These are phyloP conservation scores for Aspergillus brunneoviolaceus DNA, from an alignment of 2,329 filamentous ascomycete genomes.

Conservation along the genomic window DNA sequence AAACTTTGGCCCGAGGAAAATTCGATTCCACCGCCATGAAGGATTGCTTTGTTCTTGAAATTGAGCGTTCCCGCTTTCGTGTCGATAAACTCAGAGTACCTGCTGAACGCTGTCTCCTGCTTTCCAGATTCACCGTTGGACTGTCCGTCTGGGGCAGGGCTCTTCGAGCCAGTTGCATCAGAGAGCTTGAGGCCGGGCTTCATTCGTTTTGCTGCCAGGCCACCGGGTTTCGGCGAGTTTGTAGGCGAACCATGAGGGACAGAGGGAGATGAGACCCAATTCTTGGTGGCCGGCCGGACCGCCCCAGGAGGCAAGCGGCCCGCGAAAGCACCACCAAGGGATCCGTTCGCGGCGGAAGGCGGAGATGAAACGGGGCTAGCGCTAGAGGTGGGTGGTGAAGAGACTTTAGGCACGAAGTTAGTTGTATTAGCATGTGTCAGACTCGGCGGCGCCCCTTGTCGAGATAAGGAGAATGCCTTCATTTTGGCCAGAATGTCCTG, in stretches of 20 bases:
- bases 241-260: constrained; percentile 32
- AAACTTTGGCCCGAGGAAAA: constrained; percentile 89
- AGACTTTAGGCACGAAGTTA: constrained; percentile 29
- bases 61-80: constrained; percentile 86
- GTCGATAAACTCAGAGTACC: constrained; percentile 81
- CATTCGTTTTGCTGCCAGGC: constrained; percentile 48
- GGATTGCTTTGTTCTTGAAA: constrained; percentile 88
- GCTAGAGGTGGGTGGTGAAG: constrained; percentile 5
- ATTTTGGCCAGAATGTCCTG: constrained; percentile 68
- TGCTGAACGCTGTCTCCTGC: constrained; percentile 59
- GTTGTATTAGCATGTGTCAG: constrained; percentile 36
- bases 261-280: constrained; percentile 34
- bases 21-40: constrained; percentile 86
- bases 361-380: constrained; percentile 14
- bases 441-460: constrained; percentile 56
- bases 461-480: constrained; percentile 66
- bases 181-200: constrained; percentile 50
- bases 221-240: constrained; percentile 44
- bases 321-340: constrained; percentile 32
- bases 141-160: constrained; percentile 44
- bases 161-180: constrained; percentile 49
- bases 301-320: constrained; percentile 28
- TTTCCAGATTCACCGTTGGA: constrained; percentile 30
- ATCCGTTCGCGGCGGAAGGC: constrained; percentile 22
- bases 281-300: constrained; percentile 32